These are phyloP conservation scores for Penicillium steckii DNA, from an alignment of 495 filamentous ascomycete genomes.

Conservation along the genomic window DNA sequence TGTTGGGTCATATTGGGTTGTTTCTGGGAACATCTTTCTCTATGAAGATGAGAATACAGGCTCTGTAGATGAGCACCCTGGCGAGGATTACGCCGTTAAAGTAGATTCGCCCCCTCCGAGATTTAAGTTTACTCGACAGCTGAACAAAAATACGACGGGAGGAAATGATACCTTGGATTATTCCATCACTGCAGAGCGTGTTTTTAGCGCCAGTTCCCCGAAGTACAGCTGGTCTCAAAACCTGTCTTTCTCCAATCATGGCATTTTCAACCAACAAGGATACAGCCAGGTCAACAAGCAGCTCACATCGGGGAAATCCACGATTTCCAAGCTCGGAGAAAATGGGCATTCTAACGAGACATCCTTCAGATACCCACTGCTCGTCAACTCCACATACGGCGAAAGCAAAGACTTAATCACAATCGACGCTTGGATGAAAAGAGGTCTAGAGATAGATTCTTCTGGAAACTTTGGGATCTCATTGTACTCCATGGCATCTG, in stretches of 20 bases:
- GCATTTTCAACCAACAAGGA: conserved; percentile 56
- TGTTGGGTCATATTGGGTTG: conserved; percentile 73
- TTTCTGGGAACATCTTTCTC: conserved; percentile 80
- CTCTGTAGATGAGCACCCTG: conserved; percentile 11
- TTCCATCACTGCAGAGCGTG: conserved; percentile 54
- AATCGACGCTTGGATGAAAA: conserved; percentile 57
- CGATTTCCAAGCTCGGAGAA: conserved; percentile 36
- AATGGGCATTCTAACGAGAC: conserved; percentile 24
- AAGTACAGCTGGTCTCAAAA: conserved; percentile 61
- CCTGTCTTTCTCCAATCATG: conserved; percentile 56
- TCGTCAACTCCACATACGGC: conserved; percentile 55
- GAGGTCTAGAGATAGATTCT: conserved; percentile 53
- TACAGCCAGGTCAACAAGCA: conserved; percentile 63
- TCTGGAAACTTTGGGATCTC: conserved; percentile 48
- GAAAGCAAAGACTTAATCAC: conserved; percentile 49
- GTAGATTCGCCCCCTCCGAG: conserved; percentile 38
- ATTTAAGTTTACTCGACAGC: conserved; percentile 38
- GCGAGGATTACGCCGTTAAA: conserved; percentile 14
- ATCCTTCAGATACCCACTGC: conserved; percentile 63
- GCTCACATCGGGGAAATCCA: conserved; percentile 56
- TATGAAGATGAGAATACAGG: conserved; percentile 56
- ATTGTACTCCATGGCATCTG: conserved; percentile 46
- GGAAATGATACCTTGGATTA: conserved; percentile 63
- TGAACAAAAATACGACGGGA: conserved; percentile 46
- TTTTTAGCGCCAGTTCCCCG: conserved; percentile 51